These are phyloP conservation scores for Stagonosporopsis cucurbitacearum DNA, from an alignment of 2,329 filamentous ascomycete genomes.

Conservation along the genomic window DNA sequence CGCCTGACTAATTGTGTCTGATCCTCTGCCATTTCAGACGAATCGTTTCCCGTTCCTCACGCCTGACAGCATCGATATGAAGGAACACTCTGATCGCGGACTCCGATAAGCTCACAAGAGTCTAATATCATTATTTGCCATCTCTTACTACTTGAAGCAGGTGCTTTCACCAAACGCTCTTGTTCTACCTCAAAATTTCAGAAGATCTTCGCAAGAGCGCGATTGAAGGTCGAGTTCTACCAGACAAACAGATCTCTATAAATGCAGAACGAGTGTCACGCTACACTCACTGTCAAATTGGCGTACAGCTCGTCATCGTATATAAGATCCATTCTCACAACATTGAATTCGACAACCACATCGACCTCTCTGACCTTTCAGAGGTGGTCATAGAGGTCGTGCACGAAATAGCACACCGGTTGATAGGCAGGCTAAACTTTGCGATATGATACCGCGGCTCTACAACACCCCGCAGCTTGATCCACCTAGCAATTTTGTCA, in stretches of 20 bases:
- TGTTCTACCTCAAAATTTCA: too few relatives aligned
- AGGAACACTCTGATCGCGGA: background rate
- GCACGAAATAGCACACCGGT: too few relatives aligned
- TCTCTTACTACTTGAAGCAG: background rate
- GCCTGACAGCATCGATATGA: background rate
- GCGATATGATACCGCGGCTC: conserved; percentile 26
- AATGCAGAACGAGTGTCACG: background rate
- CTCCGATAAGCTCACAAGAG: background rate
- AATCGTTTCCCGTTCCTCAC: background rate
- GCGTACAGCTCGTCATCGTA: background rate
- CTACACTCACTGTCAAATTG: background rate
- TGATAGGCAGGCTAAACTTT: conserved; percentile 42
- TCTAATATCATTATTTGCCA: too few relatives aligned
- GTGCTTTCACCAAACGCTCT: too few relatives aligned
- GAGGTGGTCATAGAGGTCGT: too few relatives aligned
- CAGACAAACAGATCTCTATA: too few relatives aligned
- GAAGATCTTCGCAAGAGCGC: background rate
- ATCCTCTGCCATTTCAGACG: background rate
- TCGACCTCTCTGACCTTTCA: too few relatives aligned
- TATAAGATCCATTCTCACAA: background rate
- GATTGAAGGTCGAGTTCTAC: background rate
- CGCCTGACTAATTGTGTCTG: conserved; percentile 3
- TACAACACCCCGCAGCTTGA: conserved; percentile 38
- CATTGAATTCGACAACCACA: too few relatives aligned
- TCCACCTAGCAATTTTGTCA: background rate